Evolutionary conservation across 495 filamentous ascomycete species (phyloP), one percentile per base, ranked within the genome.

Genomic region (Chaetomium tenue): DNA sequence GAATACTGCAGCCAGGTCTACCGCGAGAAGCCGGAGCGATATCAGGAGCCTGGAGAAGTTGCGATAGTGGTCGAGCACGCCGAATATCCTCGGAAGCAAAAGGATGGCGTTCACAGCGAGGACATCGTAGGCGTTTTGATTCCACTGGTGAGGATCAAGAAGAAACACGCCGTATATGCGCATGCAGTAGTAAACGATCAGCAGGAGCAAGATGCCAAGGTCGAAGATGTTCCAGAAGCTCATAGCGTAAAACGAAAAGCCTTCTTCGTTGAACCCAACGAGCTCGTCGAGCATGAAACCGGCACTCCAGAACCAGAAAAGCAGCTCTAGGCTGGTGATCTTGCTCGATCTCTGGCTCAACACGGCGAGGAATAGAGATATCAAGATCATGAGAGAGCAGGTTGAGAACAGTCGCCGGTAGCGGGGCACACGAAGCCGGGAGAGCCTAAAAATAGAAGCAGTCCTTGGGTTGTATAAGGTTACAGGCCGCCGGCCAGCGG

Each of bases 181-280:
- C 78, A 98, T 86, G 66, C 87, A 88, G 72, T 96, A 96, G 74
- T 96, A 96, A 37, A 89, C 85, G 68, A 93, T 85, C 64, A 96
- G 85, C 42, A 97, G 81, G n/a, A 94, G 74, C 55, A 96, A 75
- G 61, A 96, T 96, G 6, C 91, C 91, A 47, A 96, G 77, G 70
- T 97, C 93, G 71, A 97, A 96, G 22, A 92, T 82, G 73, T 97
- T 97, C 93, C 93, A 97, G 73, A 96, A 91, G 73, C 91, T 95
- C 88, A 96, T 91, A 67, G 96, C 88, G 76, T 96, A 97, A 12
- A 97, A 83, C 57, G 91, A 91, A 72, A 97, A 94, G 8, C 93
- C 93, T 71, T 95, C 90, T 71, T 96, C 92, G 67, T 91, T 93
- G 80, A 95, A 95, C 8, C 91, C 91, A 33, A 94, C 90, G 50